Percentiles rank a stretch among this genome's conserved stretches.
These are phyloP conservation scores for Chlamydomonas sp. DNA, from an alignment of 139 green algal species.

Conservation along the genomic window DNA sequence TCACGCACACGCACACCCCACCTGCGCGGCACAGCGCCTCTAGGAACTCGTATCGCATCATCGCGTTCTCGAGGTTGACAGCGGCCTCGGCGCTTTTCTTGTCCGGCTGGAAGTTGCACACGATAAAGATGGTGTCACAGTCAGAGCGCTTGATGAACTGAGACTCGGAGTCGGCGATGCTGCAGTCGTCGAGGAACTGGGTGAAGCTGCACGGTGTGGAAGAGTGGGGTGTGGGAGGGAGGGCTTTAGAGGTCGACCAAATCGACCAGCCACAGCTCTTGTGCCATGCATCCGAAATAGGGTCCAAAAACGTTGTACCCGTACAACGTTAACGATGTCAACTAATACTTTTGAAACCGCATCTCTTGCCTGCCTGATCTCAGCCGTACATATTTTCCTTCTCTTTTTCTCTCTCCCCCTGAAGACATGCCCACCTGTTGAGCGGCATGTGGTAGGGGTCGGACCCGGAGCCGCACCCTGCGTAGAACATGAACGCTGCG, in stretches of 20 bases:
- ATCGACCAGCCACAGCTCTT: no score
- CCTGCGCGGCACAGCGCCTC: slow-evolving; percentile 59
- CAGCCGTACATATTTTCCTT: no score
- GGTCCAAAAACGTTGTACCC: no score
- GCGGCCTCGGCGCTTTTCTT: slow-evolving; percentile 47
- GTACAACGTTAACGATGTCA: no score
- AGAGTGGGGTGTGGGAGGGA: no score
- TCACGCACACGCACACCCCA: slow-evolving; percentile 26
- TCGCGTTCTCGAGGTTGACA: slow-evolving; percentile 57
- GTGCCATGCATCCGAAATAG: no score
- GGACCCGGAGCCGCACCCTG: slow-evolving; percentile 36
- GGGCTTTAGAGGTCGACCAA: no score
- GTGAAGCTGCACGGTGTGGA: no score
- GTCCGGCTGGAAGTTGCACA: slow-evolving; percentile 70
- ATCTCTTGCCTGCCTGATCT: no score
- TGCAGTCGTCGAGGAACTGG: slow-evolving; percentile 45
- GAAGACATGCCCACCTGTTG: no score
- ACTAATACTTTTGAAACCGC: no score
- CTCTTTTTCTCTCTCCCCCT: no score
- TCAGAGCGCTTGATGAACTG: slow-evolving; percentile 62
- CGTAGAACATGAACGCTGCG: slow-evolving; percentile 55
- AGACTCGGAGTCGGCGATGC: slow-evolving; percentile 58
- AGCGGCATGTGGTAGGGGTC: slow-evolving; percentile 68
- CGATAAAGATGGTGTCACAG: slow-evolving; percentile 79
- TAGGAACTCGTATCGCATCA: slow-evolving; percentile 70